Percentiles rank a stretch among this genome's conserved stretches.
Evolutionary conservation across 371 early-diverging fungal genomes (phyloP).

Genomic region (Synchytrium microbalum): DNA sequence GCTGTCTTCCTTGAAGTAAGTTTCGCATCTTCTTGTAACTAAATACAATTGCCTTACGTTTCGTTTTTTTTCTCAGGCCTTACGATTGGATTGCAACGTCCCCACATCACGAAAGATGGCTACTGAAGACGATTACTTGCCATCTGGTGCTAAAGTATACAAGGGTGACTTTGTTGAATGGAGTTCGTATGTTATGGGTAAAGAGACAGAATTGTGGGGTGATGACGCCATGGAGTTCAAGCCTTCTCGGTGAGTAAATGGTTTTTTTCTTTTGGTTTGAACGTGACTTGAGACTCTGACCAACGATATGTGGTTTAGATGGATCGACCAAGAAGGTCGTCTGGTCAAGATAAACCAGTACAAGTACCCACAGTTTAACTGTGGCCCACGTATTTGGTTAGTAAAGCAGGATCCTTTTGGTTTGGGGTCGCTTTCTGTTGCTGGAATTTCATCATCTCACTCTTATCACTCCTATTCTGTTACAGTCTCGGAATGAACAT

Average conservation of each 20-base stretch:
- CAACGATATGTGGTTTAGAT: too few species aligned
- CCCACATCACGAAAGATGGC: neutral
- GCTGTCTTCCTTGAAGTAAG: neutral
- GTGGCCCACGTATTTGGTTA: too few species aligned
- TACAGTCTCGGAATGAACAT: neutral
- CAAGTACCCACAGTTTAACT: too few species aligned
- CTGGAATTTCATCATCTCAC: too few species aligned
- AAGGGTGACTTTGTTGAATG: neutral
- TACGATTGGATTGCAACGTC: neutral
- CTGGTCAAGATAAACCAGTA: too few species aligned
- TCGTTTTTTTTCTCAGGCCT: neutral
- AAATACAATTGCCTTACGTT: neutral
- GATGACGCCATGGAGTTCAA: neutral
- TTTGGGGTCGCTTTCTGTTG: too few species aligned
- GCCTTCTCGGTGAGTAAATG: neutral
- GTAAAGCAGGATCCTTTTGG: too few species aligned
- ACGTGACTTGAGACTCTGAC: too few species aligned
- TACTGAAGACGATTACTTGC: neutral
- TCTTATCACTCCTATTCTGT: too few species aligned
- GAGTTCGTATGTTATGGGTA: neutral
- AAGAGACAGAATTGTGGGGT: neutral
- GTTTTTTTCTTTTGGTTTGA: too few species aligned
- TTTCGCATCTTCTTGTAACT: neutral
- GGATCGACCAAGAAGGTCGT: too few species aligned
- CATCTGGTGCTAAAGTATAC: neutral